phyloP scores from a whole-genome alignment of 2,329 filamentous ascomycete genomes.

The Fusarium protoensiforme region DNA sequence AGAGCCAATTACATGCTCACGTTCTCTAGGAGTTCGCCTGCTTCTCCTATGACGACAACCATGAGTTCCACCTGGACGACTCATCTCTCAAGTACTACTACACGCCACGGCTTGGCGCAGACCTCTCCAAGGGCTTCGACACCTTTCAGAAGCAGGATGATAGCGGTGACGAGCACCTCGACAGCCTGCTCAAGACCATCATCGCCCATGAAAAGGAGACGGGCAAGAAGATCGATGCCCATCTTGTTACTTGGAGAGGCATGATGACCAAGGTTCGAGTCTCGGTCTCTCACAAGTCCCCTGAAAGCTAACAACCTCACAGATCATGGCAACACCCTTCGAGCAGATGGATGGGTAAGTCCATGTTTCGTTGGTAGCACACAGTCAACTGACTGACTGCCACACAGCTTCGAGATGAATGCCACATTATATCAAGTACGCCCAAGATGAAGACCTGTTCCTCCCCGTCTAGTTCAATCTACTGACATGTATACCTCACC shows the following conservation, averaged over 20 bases:
- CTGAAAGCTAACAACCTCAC: slow-evolving; percentile 11
- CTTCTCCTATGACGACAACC: slow-evolving; percentile 93
- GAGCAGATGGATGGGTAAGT: slow-evolving; percentile 81
- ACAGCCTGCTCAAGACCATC: slow-evolving; percentile 83
- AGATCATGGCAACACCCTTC: slow-evolving; percentile 90
- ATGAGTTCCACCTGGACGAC: slow-evolving; percentile 79
- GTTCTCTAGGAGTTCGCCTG: slow-evolving; percentile 80
- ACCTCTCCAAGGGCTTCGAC: slow-evolving; percentile 85
- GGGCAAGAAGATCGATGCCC: slow-evolving; percentile 75
- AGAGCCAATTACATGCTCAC: background rate
- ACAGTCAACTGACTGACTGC: slow-evolving; percentile 28
- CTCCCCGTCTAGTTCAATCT: background rate
- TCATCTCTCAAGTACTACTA: slow-evolving; percentile 91
- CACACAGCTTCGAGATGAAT: slow-evolving; percentile 89
- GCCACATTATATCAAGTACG: slow-evolving; percentile 88
- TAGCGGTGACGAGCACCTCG: slow-evolving; percentile 85
- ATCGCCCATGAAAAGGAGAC: slow-evolving; percentile 76
- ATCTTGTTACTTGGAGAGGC: slow-evolving; percentile 92
- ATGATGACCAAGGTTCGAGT: slow-evolving; percentile 93
- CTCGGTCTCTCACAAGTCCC: background rate
- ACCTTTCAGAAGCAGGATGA: slow-evolving; percentile 87
- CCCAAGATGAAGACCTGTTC: slow-evolving; percentile 44
- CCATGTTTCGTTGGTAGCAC: background rate
- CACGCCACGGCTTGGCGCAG: slow-evolving; percentile 74
- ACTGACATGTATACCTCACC: slow-evolving; percentile 27